A percentile compares a stretch with the other conserved stretches of the same genome.
Conservation (phyloP, 352 stramenopile genomes). For the Phytophthora ramorum region DNA sequence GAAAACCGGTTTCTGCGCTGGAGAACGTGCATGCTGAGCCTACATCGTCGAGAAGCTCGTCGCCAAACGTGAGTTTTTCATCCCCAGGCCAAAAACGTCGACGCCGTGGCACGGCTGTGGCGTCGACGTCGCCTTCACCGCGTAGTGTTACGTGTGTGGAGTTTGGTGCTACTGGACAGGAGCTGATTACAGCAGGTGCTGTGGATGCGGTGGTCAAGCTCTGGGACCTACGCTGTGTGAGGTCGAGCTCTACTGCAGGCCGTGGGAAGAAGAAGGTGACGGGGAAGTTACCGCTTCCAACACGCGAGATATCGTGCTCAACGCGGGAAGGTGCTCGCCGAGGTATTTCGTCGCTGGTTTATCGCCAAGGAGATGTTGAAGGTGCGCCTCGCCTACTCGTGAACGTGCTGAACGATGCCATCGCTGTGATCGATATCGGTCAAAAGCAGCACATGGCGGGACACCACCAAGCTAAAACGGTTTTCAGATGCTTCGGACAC, state of each 20-base stretch:
- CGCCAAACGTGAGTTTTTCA: constrained; percentile 33
- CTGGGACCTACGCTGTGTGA: constrained; percentile 66
- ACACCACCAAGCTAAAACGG: constrained; percentile 12
- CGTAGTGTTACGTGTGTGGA: constrained; percentile 80
- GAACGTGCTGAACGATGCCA: constrained; percentile 66
- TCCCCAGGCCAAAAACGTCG: constrained; percentile 37
- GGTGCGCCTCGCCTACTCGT: constrained; percentile 55
- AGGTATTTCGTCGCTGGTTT: constrained; percentile 65
- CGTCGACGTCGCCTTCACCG: constrained; percentile 29
- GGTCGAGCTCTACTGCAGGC: constrained; percentile 9
- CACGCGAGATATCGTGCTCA: constrained; percentile 52
- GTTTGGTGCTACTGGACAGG: constrained; percentile 47
- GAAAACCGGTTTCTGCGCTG: constrained; percentile 40
- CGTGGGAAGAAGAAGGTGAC: constrained; percentile 28
- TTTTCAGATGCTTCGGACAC: constrained; percentile 60
- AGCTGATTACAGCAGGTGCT: constrained; percentile 65
- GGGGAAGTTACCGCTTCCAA: constrained; percentile 20
- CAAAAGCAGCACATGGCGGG: constrained; percentile 13
- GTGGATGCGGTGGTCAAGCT: constrained; percentile 73
- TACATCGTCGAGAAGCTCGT: constrained; percentile 15
- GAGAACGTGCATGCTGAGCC: constrained; percentile 46
- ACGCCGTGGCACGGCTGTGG: constrained; percentile 37
- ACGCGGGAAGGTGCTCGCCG: constrained; percentile 40
- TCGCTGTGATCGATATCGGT: constrained; percentile 60
- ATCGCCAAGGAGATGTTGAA: constrained; percentile 37